phyloP scores from a whole-genome alignment of 108 stramenopile species.

The Chaetoceros muelleri region DNA sequence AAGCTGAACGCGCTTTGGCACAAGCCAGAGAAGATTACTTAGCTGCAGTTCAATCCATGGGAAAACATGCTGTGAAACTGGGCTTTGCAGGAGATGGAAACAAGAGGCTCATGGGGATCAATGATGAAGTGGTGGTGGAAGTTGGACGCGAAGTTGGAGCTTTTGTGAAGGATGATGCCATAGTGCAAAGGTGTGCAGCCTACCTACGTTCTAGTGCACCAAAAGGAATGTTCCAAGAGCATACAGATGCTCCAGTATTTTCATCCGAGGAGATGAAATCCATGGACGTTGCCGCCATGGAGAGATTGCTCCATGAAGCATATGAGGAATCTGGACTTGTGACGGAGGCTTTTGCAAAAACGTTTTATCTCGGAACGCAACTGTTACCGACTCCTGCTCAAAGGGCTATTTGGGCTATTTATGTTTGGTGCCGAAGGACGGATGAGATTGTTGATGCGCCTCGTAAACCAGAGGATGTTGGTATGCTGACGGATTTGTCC shows the following conservation, averaged over 20 bases:
- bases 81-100: neutral
- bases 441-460: conserved; percentile 97
- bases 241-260: neutral
- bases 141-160: conserved; percentile 71
- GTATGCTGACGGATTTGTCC: conserved; percentile 70
- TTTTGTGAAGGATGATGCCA: conserved; percentile 31
- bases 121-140: conserved; percentile 73
- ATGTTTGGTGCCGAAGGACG: conserved; percentile 96
- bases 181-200: conserved; percentile 54
- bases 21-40: conserved; percentile 39
- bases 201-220: conserved; percentile 57
- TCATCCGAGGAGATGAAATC: conserved; percentile 14
- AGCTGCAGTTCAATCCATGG: conserved; percentile 6
- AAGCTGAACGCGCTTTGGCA: conserved; percentile 60
- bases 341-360: conserved; percentile 91
- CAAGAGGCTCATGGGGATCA: conserved; percentile 59
- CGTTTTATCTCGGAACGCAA: conserved; percentile 91
- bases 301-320: conserved; percentile 48
- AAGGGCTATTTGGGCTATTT: conserved; percentile 90
- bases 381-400: conserved; percentile 54
- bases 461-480: conserved; percentile 49
- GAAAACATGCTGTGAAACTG: neutral
- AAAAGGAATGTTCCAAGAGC: conserved; percentile 31
- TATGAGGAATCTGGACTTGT: conserved; percentile 94
- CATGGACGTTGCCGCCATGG: conserved; percentile 25